These are phyloP conservation scores for Paramecium tetraurelia DNA, from an alignment of 73 alveolate species.

Conservation along the genomic window DNA sequence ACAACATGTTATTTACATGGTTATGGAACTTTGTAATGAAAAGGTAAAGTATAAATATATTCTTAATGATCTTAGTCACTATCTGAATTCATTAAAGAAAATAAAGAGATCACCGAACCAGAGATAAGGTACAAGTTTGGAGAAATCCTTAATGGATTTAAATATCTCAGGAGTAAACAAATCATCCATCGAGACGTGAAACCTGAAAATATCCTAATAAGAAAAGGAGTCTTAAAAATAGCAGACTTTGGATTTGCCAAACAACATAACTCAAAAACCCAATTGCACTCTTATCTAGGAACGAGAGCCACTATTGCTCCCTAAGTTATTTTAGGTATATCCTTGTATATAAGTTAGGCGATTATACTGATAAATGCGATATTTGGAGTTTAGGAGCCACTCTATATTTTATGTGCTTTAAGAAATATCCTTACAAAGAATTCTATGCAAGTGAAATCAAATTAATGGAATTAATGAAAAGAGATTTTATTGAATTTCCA, in stretches of 20 bases:
- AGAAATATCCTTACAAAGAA: conserved; percentile 76
- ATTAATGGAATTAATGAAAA: background rate
- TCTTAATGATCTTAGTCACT: background rate
- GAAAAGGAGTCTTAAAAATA: conserved; percentile 83
- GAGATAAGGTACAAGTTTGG: conserved; percentile 48
- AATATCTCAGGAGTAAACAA: conserved; percentile 4
- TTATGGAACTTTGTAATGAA: conserved; percentile 58
- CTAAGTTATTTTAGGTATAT: conserved; percentile 67
- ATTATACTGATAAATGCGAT: conserved; percentile 69
- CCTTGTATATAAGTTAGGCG: conserved; percentile 45
- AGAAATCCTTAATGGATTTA: conserved; percentile 47
- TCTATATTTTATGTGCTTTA: conserved; percentile 81
- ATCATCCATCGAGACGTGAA: conserved; percentile 92
- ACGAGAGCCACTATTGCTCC: conserved; percentile 90
- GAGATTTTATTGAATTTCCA: conserved; percentile 44
- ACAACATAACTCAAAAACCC: conserved; percentile 40
- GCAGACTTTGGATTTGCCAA: conserved; percentile 97
- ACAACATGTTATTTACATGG: background rate
- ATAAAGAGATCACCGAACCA: conserved; percentile 13
- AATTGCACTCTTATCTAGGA: conserved; percentile 68
- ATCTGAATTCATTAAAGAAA: background rate
- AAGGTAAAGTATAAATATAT: background rate
- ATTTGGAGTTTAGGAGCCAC: conserved; percentile 87
- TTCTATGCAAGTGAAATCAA: conserved; percentile 29
- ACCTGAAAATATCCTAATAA: conserved; percentile 91